These are phyloP conservation scores for Paramecium tetraurelia DNA, from an alignment of 73 alveolate genomes.

Conservation along the genomic window DNA sequence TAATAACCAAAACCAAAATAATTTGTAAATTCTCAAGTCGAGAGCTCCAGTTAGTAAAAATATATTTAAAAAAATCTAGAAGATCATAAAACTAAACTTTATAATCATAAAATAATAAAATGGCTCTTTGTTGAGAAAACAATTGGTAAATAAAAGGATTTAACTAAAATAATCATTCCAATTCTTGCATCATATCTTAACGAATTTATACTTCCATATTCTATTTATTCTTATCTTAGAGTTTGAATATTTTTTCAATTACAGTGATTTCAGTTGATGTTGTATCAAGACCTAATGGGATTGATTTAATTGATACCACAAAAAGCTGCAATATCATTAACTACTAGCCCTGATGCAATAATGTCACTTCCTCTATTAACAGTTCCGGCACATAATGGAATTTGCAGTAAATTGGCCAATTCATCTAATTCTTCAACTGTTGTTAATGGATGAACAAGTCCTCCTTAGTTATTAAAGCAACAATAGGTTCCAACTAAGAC, in stretches of 20 bases:
- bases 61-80: too few relatives aligned
- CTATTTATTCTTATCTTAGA: constrained; percentile 69
- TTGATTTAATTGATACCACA: constrained; percentile 62
- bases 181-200: constrained; percentile 35
- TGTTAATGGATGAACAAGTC: constrained; percentile 97
- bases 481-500: constrained; percentile 97
- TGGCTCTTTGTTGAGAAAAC: not conserved
- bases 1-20: too few relatives aligned
- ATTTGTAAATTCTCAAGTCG: too few relatives aligned
- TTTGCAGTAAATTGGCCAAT: constrained; percentile 84
- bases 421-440: constrained; percentile 96
- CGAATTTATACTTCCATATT: not conserved
- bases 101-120: too few relatives aligned
- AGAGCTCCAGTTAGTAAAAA: too few relatives aligned
- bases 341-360: constrained; percentile 95
- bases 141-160: not conserved
- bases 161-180: not conserved
- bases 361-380: constrained; percentile 98
- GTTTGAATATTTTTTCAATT: constrained; percentile 95
- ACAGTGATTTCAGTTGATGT: constrained; percentile 97
- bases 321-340: constrained; percentile 98
- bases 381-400: constrained; percentile 99
- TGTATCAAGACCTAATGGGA: constrained; percentile 79
- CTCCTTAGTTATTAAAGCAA: constrained; percentile 90
- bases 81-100: too few relatives aligned